Base-by-base conservation (phyloP, 1,284 basidiomycete species). In the Ceratorhiza oryzae-sativae region DNA sequence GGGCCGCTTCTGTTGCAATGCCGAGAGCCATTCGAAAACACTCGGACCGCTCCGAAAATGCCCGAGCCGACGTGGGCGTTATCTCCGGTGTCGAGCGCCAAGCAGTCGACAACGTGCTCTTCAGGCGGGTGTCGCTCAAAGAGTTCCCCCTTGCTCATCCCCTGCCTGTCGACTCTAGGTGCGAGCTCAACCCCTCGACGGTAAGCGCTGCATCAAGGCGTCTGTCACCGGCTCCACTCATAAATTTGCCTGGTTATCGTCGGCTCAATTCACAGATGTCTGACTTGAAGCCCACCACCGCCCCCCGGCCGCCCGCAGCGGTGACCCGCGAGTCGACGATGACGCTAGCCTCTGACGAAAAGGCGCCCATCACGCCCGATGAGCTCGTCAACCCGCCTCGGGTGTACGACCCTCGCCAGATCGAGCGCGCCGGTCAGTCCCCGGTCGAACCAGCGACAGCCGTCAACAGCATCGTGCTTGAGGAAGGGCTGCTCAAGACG, bases 391-490 rank as follows among this genome's bases (percentile, higher is more conserved):
- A 34, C 36, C 65, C 65, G n/a, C 53, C 65, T 32, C 51, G 53
- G 5, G 65, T 41, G 15, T 68, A 68, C 18, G 53, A 68, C 20
- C 65, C 65, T 45, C 51, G 42, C 12, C n/a, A 34, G 12, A 53
- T 68, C 45, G 65, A 68, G 25, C 51, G 65, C 12, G 46, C 61
- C 2, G 32, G 39, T 12, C 51, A 51, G 20, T 45, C 63, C 8
- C 65, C 49, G 3, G 25, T 23, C 10, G 65, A 68, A 41, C 65
- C 65, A 25, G 32, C 41, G 10, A 68, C 65, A 6, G 65, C 65
- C 20, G 65, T 68, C 2, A 68, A 68, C 34, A 68, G 65, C 30
- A 56, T 68, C 25, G 25, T 34, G 1, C 65, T 68, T n/a, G 65
- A 68, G 23, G 65, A 55, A 34, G 65, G 65, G 20, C 41, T 68